Base-by-base conservation (phyloP, 1,284 basidiomycete species). In the Cutaneotrichosporon cyanovorans region DNA sequence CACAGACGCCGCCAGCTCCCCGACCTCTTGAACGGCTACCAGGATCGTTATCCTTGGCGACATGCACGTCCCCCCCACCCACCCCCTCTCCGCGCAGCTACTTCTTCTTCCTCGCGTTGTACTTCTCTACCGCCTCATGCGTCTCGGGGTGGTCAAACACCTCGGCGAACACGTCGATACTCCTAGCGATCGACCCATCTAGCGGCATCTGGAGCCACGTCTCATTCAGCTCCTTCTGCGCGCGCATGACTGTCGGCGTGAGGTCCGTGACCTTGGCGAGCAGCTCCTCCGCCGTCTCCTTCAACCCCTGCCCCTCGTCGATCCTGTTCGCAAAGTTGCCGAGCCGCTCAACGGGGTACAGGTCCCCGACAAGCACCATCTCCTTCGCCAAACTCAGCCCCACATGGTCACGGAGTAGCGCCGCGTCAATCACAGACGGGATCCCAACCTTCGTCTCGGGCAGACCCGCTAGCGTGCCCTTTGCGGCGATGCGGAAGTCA, bases 391-490 rank as follows among this genome's bases (percentile, higher is more conserved):
- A 34, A 4, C 25, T 28, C 9, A 54, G 28, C 8, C 52, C 52
- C 11, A 50, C 48, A 18, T 54, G 37, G 14, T 46, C 35, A 28
- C 39, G 45, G 1, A 54, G 43, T 10, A 54, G 30, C 28, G 52
- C 52, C 3, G 52, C 52, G 19, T 54, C 52, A 12, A 54, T 40
- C 6, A 54, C 52, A 5, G 32, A 37, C 4, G 52, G 52, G 16
- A 54, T 50, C 16, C 52, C 52, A 20, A 54, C 52, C 30, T 54
- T 54, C 21, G 45, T 45, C 45, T 54, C 52, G 42, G 52, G 52
- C 39, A 54, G 23, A 1, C 52, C 52, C 18, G 45, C 48, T 19
- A 9, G 11, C 18, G 37, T 37, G 11, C 30, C 40, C 3, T 31
- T 39, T 16, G 12, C 25, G 5, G 48, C 43, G 2, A 50, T 15